Percentiles rank a stretch among this genome's conserved stretches.
phyloP scores from a whole-genome alignment of 2,329 filamentous ascomycete species.

The Aspergillus hiratsukae region DNA sequence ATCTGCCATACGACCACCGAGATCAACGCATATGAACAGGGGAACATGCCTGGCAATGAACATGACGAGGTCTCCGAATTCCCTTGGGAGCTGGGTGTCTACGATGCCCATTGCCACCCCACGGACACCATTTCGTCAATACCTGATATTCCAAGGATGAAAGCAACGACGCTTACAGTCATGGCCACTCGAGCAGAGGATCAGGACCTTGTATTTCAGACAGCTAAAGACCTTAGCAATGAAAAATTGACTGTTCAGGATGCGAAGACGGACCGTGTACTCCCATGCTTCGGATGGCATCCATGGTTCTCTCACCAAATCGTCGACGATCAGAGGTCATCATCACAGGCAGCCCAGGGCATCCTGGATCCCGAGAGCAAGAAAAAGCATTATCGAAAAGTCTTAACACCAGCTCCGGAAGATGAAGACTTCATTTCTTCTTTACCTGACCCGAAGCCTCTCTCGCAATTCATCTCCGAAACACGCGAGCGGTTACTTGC shows the following conservation, averaged over 20 bases:
- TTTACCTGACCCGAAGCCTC: conserved; percentile 51
- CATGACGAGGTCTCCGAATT: conserved; percentile 34
- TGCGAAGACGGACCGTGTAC: conserved; percentile 40
- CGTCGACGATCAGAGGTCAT: conserved; percentile 38
- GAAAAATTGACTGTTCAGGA: conserved; percentile 21
- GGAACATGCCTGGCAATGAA: conserved; percentile 1
- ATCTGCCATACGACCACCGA: neutral
- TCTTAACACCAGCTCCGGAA: conserved; percentile 46
- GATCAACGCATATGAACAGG: neutral
- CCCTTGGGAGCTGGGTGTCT: conserved; percentile 60
- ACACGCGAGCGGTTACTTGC: conserved; percentile 45
- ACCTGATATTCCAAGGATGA: conserved; percentile 53
- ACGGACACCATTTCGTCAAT: conserved; percentile 60
- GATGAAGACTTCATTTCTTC: conserved; percentile 48
- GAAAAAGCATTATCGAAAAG: conserved; percentile 50
- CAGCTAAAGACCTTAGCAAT: conserved; percentile 40
- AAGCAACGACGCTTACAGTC: conserved; percentile 53
- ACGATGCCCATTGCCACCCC: conserved; percentile 63
- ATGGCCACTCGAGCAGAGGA: conserved; percentile 62
- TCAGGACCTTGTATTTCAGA: conserved; percentile 53
- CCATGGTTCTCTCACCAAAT: conserved; percentile 65
- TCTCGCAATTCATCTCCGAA: conserved; percentile 49
- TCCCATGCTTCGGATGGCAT: conserved; percentile 65
- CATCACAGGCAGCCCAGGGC: conserved; percentile 15
- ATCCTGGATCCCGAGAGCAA: conserved; percentile 24